phyloP scores from a whole-genome alignment of 164 flowering plant species.

The Kingdonia uniflora region DNA sequence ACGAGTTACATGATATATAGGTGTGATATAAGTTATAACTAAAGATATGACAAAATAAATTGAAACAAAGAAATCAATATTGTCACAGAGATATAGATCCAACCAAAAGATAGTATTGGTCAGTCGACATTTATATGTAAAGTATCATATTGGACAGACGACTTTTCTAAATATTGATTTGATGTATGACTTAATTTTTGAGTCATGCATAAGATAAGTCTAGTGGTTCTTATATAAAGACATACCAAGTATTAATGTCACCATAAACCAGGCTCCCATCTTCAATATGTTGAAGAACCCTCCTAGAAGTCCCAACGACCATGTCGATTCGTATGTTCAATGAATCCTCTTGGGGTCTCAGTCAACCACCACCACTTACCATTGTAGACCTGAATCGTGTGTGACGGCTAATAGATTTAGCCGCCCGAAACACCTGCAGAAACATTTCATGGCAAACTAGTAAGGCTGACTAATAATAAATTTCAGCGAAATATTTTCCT shows the following conservation, averaged over 20 bases:
- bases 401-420: constrained; percentile 91
- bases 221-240: neutral
- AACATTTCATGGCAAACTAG: neutral
- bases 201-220: no score
- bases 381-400: constrained; percentile 83
- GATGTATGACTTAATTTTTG: no score
- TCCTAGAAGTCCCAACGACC: constrained; percentile 98
- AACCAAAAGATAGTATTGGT: no score
- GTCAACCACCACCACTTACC: constrained; percentile 93
- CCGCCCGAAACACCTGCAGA: constrained; percentile 77
- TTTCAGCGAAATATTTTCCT: no score
- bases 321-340: constrained; percentile 73
- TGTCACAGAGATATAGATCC: no score
- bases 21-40: no score
- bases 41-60: no score
- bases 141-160: no score
- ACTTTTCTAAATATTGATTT: no score
- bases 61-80: no score
- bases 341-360: constrained; percentile 91
- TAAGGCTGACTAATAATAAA: neutral
- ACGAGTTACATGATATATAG: no score
- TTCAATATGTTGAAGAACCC: constrained; percentile 93
- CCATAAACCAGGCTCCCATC: constrained; percentile 94
- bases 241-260: constrained; percentile 88
- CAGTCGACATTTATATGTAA: no score